phyloP scores from a whole-genome alignment of 345 rosid species.

The Nasturtium officinale region DNA sequence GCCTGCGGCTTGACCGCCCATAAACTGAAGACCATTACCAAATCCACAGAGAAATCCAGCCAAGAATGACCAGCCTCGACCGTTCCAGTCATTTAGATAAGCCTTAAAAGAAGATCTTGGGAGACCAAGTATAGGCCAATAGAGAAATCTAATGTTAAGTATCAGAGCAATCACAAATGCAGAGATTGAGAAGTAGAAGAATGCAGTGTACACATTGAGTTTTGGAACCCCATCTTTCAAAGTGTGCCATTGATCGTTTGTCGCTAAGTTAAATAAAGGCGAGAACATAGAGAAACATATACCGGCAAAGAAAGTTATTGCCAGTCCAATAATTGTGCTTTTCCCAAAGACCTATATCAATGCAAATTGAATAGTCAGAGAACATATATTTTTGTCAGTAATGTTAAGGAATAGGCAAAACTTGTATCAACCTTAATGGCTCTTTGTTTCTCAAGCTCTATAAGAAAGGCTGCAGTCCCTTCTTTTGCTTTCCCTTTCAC shows the following conservation, averaged over 20 bases:
- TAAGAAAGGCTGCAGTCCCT: conserved; percentile 61
- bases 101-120: conserved; percentile 63
- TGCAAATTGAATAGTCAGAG: too few species aligned
- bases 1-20: conserved; percentile 93
- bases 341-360: conserved; percentile 84
- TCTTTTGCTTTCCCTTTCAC: conserved; percentile 44
- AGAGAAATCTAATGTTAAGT: conserved; percentile 65
- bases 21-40: conserved; percentile 85
- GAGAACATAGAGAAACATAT: conserved; percentile 76
- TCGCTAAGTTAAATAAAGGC: conserved; percentile 84
- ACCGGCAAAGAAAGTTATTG: conserved; percentile 68
- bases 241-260: conserved; percentile 83
- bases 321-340: conserved; percentile 59
- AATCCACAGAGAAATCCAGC: conserved; percentile 82
- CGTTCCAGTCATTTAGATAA: conserved; percentile 67
- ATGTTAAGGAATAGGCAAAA: too few species aligned
- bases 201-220: conserved; percentile 71
- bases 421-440: conserved; percentile 90
- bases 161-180: conserved; percentile 61
- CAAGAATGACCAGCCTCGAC: conserved; percentile 71
- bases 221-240: conserved; percentile 71
- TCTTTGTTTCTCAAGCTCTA: conserved; percentile 69
- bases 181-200: conserved; percentile 75
- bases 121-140: conserved; percentile 59
- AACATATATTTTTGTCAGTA: too few species aligned